A percentile compares a stretch with the other conserved stretches of the same genome.
Evolutionary conservation across 2,329 filamentous ascomycete species (phyloP).

Genomic region (Arthrobotrys pseudoclavata): DNA sequence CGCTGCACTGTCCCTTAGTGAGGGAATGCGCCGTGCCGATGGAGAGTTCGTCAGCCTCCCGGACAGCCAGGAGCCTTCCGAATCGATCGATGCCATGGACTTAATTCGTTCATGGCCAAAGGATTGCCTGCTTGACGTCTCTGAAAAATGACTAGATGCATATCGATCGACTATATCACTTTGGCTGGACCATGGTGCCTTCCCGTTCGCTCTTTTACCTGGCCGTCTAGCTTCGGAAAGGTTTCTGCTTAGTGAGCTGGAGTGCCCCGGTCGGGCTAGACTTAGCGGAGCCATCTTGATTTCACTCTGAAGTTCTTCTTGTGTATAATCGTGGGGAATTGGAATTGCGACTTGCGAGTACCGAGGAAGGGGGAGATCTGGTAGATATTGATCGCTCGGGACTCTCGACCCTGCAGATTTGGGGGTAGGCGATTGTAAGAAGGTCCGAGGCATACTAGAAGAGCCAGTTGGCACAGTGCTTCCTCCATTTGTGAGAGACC

Average conservation of each 20-base stretch:
- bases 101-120: slow-evolving; percentile 42
- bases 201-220: slow-evolving; percentile 35
- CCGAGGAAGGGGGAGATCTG: slow-evolving; percentile 38
- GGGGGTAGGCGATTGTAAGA: slow-evolving; percentile 53
- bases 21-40: slow-evolving; percentile 68
- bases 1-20: slow-evolving; percentile 67
- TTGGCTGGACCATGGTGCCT: slow-evolving; percentile 39
- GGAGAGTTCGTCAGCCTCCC: slow-evolving; percentile 72
- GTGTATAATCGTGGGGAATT: slow-evolving; percentile 42
- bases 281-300: slow-evolving; percentile 47
- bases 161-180: slow-evolving; percentile 50
- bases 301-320: slow-evolving; percentile 32
- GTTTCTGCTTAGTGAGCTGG: slow-evolving; percentile 39
- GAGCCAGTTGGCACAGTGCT: slow-evolving; percentile 21
- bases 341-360: slow-evolving; percentile 52
- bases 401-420: slow-evolving; percentile 47
- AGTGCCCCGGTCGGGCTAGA: slow-evolving; percentile 25
- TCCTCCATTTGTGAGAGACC: slow-evolving; percentile 26
- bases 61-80: slow-evolving; percentile 95
- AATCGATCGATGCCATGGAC: slow-evolving; percentile 93
- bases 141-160: slow-evolving; percentile 48
- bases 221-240: slow-evolving; percentile 49
- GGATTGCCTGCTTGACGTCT: slow-evolving; percentile 51
- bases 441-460: slow-evolving; percentile 47
- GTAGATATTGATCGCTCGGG: slow-evolving; percentile 47